Evolutionary conservation across 164 flowering plant species (phyloP), one percentile per base, ranked within the genome.

Genomic region (Cinnamomum micranthum): DNA sequence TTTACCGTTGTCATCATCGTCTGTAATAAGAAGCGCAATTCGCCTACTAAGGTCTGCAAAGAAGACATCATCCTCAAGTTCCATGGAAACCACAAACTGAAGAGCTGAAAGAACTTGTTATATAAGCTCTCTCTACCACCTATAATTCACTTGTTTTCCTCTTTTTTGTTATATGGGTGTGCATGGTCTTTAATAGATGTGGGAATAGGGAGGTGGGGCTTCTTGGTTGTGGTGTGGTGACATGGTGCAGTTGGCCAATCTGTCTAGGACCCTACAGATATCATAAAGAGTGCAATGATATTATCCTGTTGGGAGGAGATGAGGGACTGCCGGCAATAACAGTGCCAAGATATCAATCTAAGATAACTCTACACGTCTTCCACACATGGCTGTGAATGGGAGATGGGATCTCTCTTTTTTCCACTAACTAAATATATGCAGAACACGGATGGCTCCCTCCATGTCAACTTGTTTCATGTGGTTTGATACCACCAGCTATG

Each of bases 1-100:
- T 41, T 86, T 79, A 71, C 76, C 85, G 1, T 88, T 85, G 2
- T 89, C 87, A 1, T 80, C 83, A 33, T 91, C 98, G 41, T 94
- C 98, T 92, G 85, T 88, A 80, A 94, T 86, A 6, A 94, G 85
- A 60, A 92, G 92, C 33, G 97, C 84, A 55, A 94, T 91, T 74
- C 84, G 91, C 80, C 80, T 85, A 85, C 88, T 92, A 47, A 94
- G 77, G 79, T 94, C 97, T 71, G 92, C 92, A 80, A 85, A 94
- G 80, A 89, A 89, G 71, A 87, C 77, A 79, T 92, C 98, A 80
- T 94, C 95, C 23, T 88, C 84, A 7, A 82, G 70, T 80, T 85
- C 87, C 86, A 87, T 84, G 68, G 51, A 62, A n/a, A 73, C 60
- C 24, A 60, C 64, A 68, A 69, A 62, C 22, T 73, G 25, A 27